Percentiles rank a stretch among this genome's conserved stretches.
Conservation (phyloP, 78 protist species). For the Guillardia theta region DNA sequence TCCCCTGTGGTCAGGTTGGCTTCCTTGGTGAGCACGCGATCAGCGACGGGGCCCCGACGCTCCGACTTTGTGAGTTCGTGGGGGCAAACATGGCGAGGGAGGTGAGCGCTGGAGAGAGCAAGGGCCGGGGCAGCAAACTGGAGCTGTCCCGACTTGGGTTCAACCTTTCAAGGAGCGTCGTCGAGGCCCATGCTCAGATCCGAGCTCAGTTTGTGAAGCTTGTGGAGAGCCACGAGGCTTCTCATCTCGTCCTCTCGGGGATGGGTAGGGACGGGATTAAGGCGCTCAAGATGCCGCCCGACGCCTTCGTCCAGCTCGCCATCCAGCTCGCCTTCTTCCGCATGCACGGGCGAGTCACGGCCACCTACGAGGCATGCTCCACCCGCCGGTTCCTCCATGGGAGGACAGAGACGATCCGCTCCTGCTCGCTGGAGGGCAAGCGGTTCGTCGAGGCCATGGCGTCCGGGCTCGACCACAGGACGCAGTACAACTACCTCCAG, state of each 20-base stretch:
- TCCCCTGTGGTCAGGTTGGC: conserved; percentile 46
- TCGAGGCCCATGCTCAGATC: no score
- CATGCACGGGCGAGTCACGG: neutral
- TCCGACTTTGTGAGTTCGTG: no score
- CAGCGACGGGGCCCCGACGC: neutral
- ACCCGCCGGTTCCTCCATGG: conserved; percentile 65
- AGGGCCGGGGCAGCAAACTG: no score
- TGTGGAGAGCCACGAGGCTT: no score
- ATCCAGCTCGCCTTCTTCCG: conserved; percentile 60
- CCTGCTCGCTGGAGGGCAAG: neutral
- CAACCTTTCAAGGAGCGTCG: no score
- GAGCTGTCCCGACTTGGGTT: no score
- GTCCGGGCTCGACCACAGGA: neutral
- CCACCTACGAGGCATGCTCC: conserved; percentile 60
- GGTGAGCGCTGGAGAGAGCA: no score
- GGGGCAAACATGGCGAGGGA: no score
- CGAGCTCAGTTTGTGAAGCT: no score
- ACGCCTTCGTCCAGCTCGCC: conserved; percentile 68
- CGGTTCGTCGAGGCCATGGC: conserved; percentile 22
- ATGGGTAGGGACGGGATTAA: neutral
- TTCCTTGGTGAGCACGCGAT: neutral
- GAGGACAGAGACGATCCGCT: conserved; percentile 58
- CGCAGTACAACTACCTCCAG: neutral
- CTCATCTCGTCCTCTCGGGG: no score
- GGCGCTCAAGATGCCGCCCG: neutral